Conservation (phyloP, 495 filamentous ascomycete genomes). For the Pyrenula aspistea region DNA sequence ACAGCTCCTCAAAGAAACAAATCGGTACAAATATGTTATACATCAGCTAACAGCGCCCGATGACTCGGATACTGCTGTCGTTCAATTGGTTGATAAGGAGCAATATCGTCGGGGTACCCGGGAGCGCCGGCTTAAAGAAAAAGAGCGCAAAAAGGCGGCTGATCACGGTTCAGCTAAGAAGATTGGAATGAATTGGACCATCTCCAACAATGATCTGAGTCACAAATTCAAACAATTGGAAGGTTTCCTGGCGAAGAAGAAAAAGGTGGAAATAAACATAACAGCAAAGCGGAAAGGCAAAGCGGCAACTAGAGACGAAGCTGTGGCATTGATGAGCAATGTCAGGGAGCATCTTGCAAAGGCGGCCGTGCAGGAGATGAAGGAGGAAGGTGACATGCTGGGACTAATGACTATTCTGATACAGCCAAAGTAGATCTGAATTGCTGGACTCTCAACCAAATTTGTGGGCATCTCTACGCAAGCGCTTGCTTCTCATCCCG, state of each 20-base stretch:
- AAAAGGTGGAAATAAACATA: slow-evolving; percentile 49
- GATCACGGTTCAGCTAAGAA: slow-evolving; percentile 37
- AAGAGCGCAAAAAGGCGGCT: background rate
- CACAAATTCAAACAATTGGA: slow-evolving; percentile 48
- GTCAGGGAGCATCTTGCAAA: slow-evolving; percentile 23
- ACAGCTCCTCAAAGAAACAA: background rate
- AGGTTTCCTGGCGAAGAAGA: slow-evolving; percentile 51
- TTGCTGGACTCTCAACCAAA: no score
- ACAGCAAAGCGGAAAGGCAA: slow-evolving; percentile 33
- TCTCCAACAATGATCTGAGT: slow-evolving; percentile 51
- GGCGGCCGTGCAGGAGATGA: slow-evolving; percentile 23
- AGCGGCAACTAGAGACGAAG: slow-evolving; percentile 26
- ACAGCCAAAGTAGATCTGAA: background rate
- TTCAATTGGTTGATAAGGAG: background rate
- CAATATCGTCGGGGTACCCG: background rate
- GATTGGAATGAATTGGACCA: slow-evolving; percentile 78
- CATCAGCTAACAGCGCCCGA: background rate
- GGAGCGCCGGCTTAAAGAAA: background rate
- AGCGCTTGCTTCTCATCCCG: no score
- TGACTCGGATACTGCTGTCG: background rate
- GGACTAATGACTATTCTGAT: background rate
- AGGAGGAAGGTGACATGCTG: slow-evolving; percentile 5
- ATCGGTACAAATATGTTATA: background rate
- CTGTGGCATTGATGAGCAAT: slow-evolving; percentile 26
- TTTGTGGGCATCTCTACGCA: no score